These are phyloP conservation scores for Porpolomopsis calyptriformis DNA, from an alignment of 768 basidiomycete genomes.

Conservation along the genomic window DNA sequence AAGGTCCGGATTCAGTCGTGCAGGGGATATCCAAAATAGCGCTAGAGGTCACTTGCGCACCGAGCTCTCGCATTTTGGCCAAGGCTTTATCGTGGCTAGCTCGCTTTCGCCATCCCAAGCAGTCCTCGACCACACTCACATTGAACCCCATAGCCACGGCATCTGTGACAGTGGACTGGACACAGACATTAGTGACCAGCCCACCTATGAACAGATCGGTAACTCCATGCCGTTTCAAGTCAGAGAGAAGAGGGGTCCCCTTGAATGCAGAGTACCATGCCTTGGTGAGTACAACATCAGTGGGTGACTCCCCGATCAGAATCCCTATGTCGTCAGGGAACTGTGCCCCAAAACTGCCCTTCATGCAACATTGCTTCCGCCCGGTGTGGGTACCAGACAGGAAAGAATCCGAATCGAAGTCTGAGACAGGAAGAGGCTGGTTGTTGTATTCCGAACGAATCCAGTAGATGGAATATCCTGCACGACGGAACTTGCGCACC, in stretches of 20 bases:
- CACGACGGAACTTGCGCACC: slow-evolving; percentile 11
- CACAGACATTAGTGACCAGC: slow-evolving; percentile 19
- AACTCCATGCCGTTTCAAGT: slow-evolving; percentile 12
- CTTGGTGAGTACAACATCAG: slow-evolving; percentile 15
- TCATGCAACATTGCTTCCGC: slow-evolving; percentile 16
- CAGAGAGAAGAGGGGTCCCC: slow-evolving; percentile 13
- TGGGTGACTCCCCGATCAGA: slow-evolving; percentile 8
- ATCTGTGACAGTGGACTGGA: slow-evolving; percentile 17
- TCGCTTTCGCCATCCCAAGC: slow-evolving; percentile 18
- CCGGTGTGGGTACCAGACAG: slow-evolving; percentile 17
- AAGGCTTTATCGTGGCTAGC: slow-evolving; percentile 17
- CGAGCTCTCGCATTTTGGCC: slow-evolving; percentile 12
- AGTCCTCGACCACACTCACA: slow-evolving; percentile 16
- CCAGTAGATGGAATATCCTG: slow-evolving; percentile 13
- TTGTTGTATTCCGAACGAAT: slow-evolving; percentile 16
- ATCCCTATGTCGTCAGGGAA: slow-evolving; percentile 12
- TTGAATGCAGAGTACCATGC: slow-evolving; percentile 20
- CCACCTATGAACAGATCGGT: slow-evolving; percentile 16
- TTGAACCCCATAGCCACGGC: slow-evolving; percentile 13
- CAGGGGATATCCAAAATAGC: neutral
- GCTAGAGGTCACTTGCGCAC: slow-evolving; percentile 1
- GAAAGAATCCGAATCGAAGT: slow-evolving; percentile 7
- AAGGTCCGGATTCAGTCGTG: neutral
- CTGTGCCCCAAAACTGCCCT: slow-evolving; percentile 13
- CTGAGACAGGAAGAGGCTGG: neutral